Base-by-base conservation (phyloP, 805 yeast genomes). In the Maudiozyma barnettii region DNA sequence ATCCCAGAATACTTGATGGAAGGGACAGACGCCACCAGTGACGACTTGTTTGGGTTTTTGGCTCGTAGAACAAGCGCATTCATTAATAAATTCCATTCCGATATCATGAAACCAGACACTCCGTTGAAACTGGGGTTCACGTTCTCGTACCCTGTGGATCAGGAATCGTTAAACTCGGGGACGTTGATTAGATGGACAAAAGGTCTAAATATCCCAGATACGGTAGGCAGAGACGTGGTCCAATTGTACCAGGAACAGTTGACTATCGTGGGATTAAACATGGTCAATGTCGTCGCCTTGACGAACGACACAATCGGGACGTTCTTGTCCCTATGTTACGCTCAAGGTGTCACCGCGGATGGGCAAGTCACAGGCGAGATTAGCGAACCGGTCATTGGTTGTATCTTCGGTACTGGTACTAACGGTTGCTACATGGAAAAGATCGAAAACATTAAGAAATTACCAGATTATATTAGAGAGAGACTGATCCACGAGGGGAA, bases 261-360 rank as follows among this genome's bases (percentile, higher is more conserved):
- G 42, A 83, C 86, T 56, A 58, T 54, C 3, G 72, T 76, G 38
- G 72, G 77, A 0, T 69, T 80, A 38, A 84, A 86, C 9, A 56
- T 57, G 54, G 87, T 87, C 36, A 61, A 67, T 35, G 85, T 90
- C 39, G 88, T 84, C 16, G 98, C 98, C 1, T 74, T 93, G 49
- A 95, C 96, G 23, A 91, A 91, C 64, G 99, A 91, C 64, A 93
- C 98, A 1, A 96, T 89, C 16, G 98, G 99, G 39, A 90, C 98
- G 12, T 74, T 91, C 51, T 72, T 91, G 60, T 82, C 96, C 9
- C 81, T 96, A 58, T 83, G 96, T 23, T 91, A 91, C 68, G 72
- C 86, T 4, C 78, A 86, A 33, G 61, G 58, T 12, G n/a, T 14
- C n/a, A 52, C 58, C 23, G 71, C 76, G 45, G 70, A 68, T 14